phyloP scores from a whole-genome alignment of 2,329 filamentous ascomycete genomes.

The Graphilbum sp. region DNA sequence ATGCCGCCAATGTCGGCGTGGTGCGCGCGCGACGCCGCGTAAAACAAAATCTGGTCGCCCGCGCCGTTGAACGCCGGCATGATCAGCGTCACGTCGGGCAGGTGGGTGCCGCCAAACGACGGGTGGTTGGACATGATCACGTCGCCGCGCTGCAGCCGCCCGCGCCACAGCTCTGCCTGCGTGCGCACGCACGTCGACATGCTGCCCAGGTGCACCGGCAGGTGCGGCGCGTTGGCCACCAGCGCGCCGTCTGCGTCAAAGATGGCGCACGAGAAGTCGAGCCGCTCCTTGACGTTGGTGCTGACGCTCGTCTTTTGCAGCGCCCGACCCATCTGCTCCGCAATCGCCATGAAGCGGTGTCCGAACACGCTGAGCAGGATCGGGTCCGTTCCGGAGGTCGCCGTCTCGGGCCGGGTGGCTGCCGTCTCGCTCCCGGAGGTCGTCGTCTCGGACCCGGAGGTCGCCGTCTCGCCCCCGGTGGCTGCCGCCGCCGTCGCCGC shows the following conservation, averaged over 20 bases:
- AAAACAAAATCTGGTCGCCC: constrained; percentile 62
- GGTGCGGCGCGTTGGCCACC: constrained; percentile 65
- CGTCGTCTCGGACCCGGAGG: constrained; percentile 50
- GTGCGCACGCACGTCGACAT: constrained; percentile 75
- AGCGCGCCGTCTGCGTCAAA: constrained; percentile 63
- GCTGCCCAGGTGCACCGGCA: constrained; percentile 66
- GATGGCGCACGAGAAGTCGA: constrained; percentile 71
- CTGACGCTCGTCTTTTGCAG: constrained; percentile 67
- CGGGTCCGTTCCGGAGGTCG: constrained; percentile 39
- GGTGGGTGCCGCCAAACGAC: constrained; percentile 68
- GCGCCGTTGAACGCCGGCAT: constrained; percentile 55
- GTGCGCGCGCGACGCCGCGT: constrained; percentile 64
- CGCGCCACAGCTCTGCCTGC: constrained; percentile 66
- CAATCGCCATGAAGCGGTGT: constrained; percentile 72
- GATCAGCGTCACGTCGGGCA: constrained; percentile 69
- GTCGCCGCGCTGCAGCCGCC: constrained; percentile 61
- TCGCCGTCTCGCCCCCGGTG: constrained; percentile 17
- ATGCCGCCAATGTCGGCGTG: constrained; percentile 42
- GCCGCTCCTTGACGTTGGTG: constrained; percentile 66
- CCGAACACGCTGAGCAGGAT: constrained; percentile 67
- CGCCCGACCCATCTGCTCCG: constrained; percentile 68
- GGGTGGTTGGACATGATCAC: constrained; percentile 76
- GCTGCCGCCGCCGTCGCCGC: constrained; percentile 5
- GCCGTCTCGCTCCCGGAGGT: too few relatives aligned
- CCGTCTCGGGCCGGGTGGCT: constrained; percentile 18